Evolutionary conservation across 2,329 filamentous ascomycete genomes (phyloP), one percentile per base, ranked within the genome.

Genomic region (Basipetospora sp.): DNA sequence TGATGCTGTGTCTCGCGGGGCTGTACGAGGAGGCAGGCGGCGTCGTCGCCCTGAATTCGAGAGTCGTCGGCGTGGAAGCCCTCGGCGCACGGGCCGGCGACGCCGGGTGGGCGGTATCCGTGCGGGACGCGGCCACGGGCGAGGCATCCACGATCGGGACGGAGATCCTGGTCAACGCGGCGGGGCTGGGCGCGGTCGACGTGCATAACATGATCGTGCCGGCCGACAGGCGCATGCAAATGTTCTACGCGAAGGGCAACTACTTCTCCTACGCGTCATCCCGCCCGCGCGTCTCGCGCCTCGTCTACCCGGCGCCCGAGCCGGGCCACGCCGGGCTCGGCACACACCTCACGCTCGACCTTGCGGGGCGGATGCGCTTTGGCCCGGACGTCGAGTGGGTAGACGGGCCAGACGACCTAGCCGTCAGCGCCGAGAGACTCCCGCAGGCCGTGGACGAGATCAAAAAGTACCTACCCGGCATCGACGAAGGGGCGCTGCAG

Each of bases 331-430:
- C 75, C 36, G 88, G 90, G 0, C 63, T 98, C 1, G 90, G 90
- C 34, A 96, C 90, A 0, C 90, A 98, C 57, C 65, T 98, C 14
- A 98, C 90, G 1, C 70, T 96, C 41, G 90, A 98, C 55, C 69
- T 96, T 59, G 71, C 65, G 0, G 87, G 88, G 0, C 74, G 83
- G 1, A 69, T 96, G 31, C 79, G 85, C 27, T 98, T 98, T 56
- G 90, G 90, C 0, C 90, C 90, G 0, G 90, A 98, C 52, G 81
- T 94, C 11, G 85, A 96, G 55, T 96, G 90, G 90, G 79, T 94
- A 0, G 71, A 79, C 34, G 61, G 66, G 1, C 74, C 85, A 0
- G 58, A 60, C 8, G 75, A 94, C 49, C 64, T 94, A n/a, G 63
- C 65, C 2, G 78, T 81, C 13, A 84, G 74, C 45, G 59, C 65